Percentiles rank a stretch among this genome's conserved stretches.
phyloP scores from a whole-genome alignment of 164 flowering plant genomes.

The Houttuynia cordata region DNA sequence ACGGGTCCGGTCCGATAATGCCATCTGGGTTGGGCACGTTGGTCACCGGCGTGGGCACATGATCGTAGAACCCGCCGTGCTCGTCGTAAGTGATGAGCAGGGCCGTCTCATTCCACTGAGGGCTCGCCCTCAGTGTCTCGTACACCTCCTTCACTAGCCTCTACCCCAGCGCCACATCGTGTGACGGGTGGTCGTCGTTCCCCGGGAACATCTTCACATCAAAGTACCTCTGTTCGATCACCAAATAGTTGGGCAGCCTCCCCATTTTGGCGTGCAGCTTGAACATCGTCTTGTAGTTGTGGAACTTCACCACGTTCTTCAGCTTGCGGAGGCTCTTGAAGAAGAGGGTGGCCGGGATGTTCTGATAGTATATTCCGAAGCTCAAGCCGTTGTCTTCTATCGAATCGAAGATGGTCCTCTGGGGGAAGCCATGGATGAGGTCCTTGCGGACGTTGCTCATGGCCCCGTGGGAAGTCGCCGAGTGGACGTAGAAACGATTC shows the following conservation, averaged over 20 bases:
- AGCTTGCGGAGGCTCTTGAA: conserved; percentile 74
- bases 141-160: not conserved
- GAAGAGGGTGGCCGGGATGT: conserved; percentile 81
- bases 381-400: conserved; percentile 64
- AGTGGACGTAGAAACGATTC: conserved; percentile 83
- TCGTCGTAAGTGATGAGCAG: not conserved
- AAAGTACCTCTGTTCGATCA: conserved; percentile 83
- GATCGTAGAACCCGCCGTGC: too few species aligned
- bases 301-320: conserved; percentile 64
- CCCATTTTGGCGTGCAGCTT: conserved; percentile 54
- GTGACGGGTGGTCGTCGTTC: not conserved
- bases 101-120: not conserved
- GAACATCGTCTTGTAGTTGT: conserved; percentile 46
- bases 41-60: too few species aligned
- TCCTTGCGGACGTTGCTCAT: conserved; percentile 69
- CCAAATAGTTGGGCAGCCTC: conserved; percentile 73
- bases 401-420: conserved; percentile 82
- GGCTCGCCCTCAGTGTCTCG: not conserved
- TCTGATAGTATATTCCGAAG: conserved; percentile 94
- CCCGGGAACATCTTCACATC: conserved; percentile 58
- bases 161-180: not conserved
- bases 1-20: conserved; percentile 71
- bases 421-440: conserved; percentile 76
- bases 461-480: conserved; percentile 91
- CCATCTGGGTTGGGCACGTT: too few species aligned